Conservation (phyloP, 2,329 filamentous ascomycete genomes). For the Scedosporium apiospermum region DNA sequence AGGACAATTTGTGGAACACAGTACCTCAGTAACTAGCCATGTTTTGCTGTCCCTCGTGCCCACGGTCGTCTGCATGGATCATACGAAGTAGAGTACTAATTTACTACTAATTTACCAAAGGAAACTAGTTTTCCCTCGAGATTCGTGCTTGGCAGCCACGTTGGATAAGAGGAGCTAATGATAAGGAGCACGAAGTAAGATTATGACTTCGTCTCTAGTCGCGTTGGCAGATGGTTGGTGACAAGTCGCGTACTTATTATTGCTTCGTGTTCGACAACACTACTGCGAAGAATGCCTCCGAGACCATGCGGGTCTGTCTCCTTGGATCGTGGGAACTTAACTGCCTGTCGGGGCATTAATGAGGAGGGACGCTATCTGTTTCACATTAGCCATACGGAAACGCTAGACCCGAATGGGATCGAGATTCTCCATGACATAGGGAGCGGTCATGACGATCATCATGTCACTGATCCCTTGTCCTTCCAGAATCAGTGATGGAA, state of each 20-base stretch:
- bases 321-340: background rate
- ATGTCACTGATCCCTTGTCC: conserved; percentile 2
- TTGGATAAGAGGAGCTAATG: background rate
- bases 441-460: conserved; percentile 1
- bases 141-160: too few relatives aligned
- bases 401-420: conserved; percentile 11
- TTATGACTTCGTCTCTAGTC: background rate
- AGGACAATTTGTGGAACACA: background rate
- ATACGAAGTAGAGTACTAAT: too few relatives aligned
- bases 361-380: conserved; percentile 14
- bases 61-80: background rate
- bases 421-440: background rate
- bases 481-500: background rate
- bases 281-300: conserved; percentile 1
- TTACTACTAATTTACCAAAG: too few relatives aligned
- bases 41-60: too few relatives aligned
- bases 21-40: too few relatives aligned
- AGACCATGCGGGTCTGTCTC: background rate
- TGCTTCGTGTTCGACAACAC: background rate
- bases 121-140: too few relatives aligned
- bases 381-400: conserved; percentile 16
- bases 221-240: background rate
- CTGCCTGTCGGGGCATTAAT: background rate
- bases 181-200: background rate
- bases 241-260: background rate